Base-by-base conservation (phyloP, 2,329 filamentous ascomycete genomes). In the Hypoxylon sp. region DNA sequence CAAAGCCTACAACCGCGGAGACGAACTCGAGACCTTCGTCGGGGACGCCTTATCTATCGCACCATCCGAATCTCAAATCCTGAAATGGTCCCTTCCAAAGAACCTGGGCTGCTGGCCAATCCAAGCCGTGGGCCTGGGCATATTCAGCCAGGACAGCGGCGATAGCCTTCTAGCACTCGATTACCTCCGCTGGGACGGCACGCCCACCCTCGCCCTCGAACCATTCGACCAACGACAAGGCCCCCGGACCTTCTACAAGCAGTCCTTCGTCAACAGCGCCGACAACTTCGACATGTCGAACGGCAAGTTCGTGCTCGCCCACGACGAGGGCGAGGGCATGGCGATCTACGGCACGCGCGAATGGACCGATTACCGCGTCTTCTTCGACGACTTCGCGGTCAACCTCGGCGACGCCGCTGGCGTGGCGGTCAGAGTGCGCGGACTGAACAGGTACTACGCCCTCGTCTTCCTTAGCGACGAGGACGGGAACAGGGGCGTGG, bases 261-360 rank as follows among this genome's bases (percentile, higher is more conserved):
- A 65, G 4, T 69, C 75, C 26, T 78, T 75, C 68, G 71, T 78
- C 16, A 70, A 67, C 33, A 67, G 68, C 22, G 68, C 70, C 14
- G 72, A 73, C 51, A 51, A 48, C 7, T 72, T 73, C 55, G 58
- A 67, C n/a, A 54, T 68, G 5, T 67, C 67, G 8, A 40, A 9
- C 46, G 67, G 62, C 7, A 55, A 42, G 0, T 74, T 77, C 46
- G 60, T 65, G 8, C 60, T 76, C 7, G 73, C 72, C 7, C 72
- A 78, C 38, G 73, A 77, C 51, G 3, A 36, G 0, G 75, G 72
- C 2, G 73, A 78, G 38, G 78, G 77, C 0, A 59, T 78, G 2
- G 60, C 78, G 1, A 69, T 51, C 45, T 72, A 76, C 8, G 78
- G 77, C 2, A 78, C 76, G 11, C 68, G 76, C 1, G 75, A 77